phyloP scores from a whole-genome alignment of 1,284 basidiomycete species.

The Wallemia mellicola region DNA sequence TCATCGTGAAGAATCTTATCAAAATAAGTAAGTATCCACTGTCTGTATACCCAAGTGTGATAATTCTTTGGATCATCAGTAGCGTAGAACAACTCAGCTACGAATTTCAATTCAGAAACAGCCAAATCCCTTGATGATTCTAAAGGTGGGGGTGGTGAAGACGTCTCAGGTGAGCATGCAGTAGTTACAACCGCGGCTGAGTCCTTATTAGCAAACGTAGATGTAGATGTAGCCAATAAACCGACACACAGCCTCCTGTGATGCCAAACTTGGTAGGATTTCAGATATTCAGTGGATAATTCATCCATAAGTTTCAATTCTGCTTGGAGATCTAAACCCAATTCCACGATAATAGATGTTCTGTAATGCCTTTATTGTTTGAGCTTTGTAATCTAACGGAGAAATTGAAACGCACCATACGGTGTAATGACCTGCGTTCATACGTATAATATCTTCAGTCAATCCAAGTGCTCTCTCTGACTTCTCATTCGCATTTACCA shows the following conservation, averaged over 20 bases:
- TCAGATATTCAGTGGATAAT: conserved; percentile 47
- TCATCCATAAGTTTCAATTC: conserved; percentile 61
- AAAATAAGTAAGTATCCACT: conserved; percentile 65
- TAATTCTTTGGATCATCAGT: conserved; percentile 61
- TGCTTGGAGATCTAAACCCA: conserved; percentile 31
- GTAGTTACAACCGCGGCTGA: neutral
- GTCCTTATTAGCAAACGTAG: conserved; percentile 12
- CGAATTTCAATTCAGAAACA: conserved; percentile 41
- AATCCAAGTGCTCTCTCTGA: conserved; percentile 48
- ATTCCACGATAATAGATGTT: conserved; percentile 42
- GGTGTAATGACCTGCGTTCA: conserved; percentile 78
- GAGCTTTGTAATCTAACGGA: conserved; percentile 2
- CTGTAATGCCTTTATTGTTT: conserved; percentile 47
- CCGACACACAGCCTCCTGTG: conserved; percentile 48
- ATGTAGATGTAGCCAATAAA: conserved; percentile 22
- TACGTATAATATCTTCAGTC: conserved; percentile 51
- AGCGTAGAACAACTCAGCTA: conserved; percentile 29
- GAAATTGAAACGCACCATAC: conserved; percentile 32
- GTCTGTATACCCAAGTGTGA: conserved; percentile 81
- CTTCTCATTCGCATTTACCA: conserved; percentile 42
- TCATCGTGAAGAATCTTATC: conserved; percentile 19
- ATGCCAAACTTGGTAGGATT: conserved; percentile 94
- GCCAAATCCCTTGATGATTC: conserved; percentile 14
- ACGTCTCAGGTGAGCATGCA: conserved; percentile 3
- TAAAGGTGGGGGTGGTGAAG: conserved; percentile 9